Conservation (phyloP, 1,284 basidiomycete species). For the Filobasidium uniguttulatum region DNA sequence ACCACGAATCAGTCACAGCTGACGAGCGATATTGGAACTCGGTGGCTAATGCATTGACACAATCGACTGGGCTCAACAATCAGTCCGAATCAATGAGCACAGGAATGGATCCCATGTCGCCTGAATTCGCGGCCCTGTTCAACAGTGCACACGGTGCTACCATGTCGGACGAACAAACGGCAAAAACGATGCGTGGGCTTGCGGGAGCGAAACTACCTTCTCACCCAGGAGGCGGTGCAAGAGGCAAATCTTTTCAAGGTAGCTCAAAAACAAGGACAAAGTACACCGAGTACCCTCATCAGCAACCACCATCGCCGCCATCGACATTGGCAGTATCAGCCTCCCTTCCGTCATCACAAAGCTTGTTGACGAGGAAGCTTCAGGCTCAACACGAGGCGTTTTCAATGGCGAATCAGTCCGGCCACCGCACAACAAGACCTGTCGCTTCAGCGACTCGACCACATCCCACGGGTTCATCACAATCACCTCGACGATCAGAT, state of each 20-base stretch:
- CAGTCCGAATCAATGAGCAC: too few species aligned
- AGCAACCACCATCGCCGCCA: neutral
- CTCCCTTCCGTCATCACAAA: neutral
- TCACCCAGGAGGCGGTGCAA: neutral
- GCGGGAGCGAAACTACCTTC: neutral
- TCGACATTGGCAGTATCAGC: neutral
- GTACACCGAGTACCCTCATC: neutral
- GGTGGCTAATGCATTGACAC: slow-evolving; percentile 3
- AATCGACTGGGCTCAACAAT: too few species aligned
- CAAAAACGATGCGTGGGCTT: neutral
- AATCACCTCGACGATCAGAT: neutral
- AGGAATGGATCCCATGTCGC: slow-evolving; percentile 1
- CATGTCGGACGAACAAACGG: neutral
- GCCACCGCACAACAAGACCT: slow-evolving; percentile 1
- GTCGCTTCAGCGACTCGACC: neutral
- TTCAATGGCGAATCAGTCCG: too few species aligned
- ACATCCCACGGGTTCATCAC: neutral
- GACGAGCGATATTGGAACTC: slow-evolving; percentile 1
- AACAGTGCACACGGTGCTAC: neutral
- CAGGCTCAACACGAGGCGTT: slow-evolving; percentile 1
- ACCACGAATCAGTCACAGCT: neutral
- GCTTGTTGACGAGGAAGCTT: neutral
- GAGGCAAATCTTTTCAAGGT: neutral
- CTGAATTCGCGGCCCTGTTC: neutral
- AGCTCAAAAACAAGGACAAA: neutral